Conservation (phyloP, 2,329 filamentous ascomycete genomes). For the Talaromyces pinophilus region DNA sequence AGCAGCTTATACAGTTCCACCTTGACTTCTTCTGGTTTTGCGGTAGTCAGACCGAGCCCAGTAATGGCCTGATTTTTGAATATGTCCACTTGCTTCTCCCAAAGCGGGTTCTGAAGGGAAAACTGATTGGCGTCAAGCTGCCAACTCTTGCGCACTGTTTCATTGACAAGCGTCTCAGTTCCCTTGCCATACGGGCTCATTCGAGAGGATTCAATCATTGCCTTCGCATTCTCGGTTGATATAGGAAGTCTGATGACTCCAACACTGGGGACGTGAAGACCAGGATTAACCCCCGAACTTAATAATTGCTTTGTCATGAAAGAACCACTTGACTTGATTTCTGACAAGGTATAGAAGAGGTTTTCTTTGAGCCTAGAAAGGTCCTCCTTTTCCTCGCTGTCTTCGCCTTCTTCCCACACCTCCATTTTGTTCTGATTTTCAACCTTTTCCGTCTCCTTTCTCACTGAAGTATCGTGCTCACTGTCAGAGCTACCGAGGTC, state of each 20-base stretch:
- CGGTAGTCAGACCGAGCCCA: slow-evolving; percentile 32
- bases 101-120: slow-evolving; percentile 38
- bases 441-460: not conserved
- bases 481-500: not conserved
- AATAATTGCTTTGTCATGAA: not conserved
- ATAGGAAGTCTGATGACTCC: slow-evolving; percentile 20
- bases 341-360: not conserved
- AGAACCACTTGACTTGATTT: not conserved
- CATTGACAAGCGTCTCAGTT: slow-evolving; percentile 44
- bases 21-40: slow-evolving; percentile 25
- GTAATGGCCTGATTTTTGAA: slow-evolving; percentile 18
- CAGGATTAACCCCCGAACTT: slow-evolving; percentile 3
- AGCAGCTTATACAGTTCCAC: slow-evolving; percentile 52
- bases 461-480: not conserved
- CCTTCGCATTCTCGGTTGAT: not conserved
- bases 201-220: slow-evolving; percentile 25
- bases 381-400: not conserved
- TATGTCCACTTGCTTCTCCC: slow-evolving; percentile 30
- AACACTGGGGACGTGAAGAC: slow-evolving; percentile 12
- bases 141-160: slow-evolving; percentile 47
- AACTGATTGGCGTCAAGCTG: slow-evolving; percentile 47
- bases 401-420: not conserved
- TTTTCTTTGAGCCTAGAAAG: not conserved
- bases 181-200: slow-evolving; percentile 41
- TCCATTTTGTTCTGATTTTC: not conserved